These are phyloP conservation scores for Leccinum imitatum DNA, from an alignment of 768 basidiomycete genomes.

Conservation along the genomic window DNA sequence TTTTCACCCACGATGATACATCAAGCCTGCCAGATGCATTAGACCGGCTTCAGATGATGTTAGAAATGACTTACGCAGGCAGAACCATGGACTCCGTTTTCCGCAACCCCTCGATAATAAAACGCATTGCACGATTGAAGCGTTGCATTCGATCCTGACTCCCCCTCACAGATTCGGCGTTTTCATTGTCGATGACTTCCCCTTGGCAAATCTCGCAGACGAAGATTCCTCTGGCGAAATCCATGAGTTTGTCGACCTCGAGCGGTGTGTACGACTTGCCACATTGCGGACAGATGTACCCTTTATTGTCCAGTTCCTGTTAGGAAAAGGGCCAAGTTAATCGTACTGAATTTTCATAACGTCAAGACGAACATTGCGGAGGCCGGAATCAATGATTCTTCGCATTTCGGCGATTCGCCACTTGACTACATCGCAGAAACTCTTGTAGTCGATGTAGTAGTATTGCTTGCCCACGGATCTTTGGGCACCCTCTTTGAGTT, in stretches of 20 bases:
- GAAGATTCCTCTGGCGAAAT: conserved; percentile 62
- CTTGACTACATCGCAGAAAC: conserved; percentile 96
- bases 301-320: conserved; percentile 94
- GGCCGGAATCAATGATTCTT: conserved; percentile 80
- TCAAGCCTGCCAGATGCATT: conserved; percentile 58
- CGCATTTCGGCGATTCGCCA: conserved; percentile 96
- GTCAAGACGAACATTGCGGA: conserved; percentile 70
- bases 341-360: background rate
- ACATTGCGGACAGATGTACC: conserved; percentile 94
- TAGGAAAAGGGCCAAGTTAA: background rate
- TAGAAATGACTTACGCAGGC: conserved; percentile 59
- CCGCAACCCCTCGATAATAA: conserved; percentile 83
- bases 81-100: conserved; percentile 86
- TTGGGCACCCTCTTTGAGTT: conserved; percentile 86
- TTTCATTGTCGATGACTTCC: conserved; percentile 90
- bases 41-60: background rate
- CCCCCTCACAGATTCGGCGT: conserved; percentile 78
- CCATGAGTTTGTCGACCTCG: conserved; percentile 82
- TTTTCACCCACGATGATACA: conserved; percentile 78
- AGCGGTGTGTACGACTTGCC: conserved; percentile 80
- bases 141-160: conserved; percentile 95
- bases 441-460: conserved; percentile 95
- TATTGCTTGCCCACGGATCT: conserved; percentile 88
- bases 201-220: conserved; percentile 86
- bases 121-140: conserved; percentile 89